Percentiles rank a stretch among this genome's conserved stretches.
These are phyloP conservation scores for Irpex sp. DNA, from an alignment of 1,284 basidiomycete species.

Conservation along the genomic window DNA sequence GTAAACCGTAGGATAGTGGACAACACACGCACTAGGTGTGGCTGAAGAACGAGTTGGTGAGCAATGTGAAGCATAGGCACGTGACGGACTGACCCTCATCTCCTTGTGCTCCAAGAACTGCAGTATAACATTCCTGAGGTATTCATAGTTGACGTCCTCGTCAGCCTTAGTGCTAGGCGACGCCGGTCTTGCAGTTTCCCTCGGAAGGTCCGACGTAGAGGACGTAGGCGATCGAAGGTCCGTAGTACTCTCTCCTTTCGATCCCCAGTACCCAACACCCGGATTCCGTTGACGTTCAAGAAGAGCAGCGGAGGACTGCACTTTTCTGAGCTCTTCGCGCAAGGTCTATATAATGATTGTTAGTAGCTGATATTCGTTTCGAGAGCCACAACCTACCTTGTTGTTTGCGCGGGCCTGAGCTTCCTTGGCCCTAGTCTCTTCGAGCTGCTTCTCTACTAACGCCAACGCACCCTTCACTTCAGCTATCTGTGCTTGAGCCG, in stretches of 20 bases:
- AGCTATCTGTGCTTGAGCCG: slow-evolving; percentile 36
- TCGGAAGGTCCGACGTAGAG: slow-evolving; percentile 40
- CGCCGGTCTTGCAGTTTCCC: slow-evolving; percentile 31
- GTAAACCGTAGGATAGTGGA: slow-evolving; percentile 92
- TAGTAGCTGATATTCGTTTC: background rate
- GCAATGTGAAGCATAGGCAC: slow-evolving; percentile 16
- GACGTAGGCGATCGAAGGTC: slow-evolving; percentile 46
- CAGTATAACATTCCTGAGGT: slow-evolving; percentile 89
- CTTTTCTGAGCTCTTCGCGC: slow-evolving; percentile 88
- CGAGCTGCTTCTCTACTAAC: slow-evolving; percentile 52
- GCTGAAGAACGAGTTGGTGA: slow-evolving; percentile 39
- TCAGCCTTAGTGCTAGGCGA: slow-evolving; percentile 47
- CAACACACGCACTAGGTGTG: slow-evolving; percentile 85
- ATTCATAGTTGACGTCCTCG: slow-evolving; percentile 94
- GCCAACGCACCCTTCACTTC: slow-evolving; percentile 44
- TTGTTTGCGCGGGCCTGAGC: slow-evolving; percentile 64
- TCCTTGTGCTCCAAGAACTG: slow-evolving; percentile 92
- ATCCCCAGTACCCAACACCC: slow-evolving; percentile 89
- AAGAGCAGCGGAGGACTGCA: slow-evolving; percentile 87
- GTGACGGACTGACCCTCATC: slow-evolving; percentile 63
- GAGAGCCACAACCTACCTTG: slow-evolving; percentile 48
- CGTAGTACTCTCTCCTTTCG: slow-evolving; percentile 37
- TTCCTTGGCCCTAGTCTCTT: slow-evolving; percentile 66
- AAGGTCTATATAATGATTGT: slow-evolving; percentile 51
- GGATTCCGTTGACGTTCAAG: slow-evolving; percentile 87